Percentiles rank a stretch among this genome's conserved stretches.
Evolutionary conservation across 2,329 filamentous ascomycete genomes (phyloP).

Genomic region (Hortaea sp.): DNA sequence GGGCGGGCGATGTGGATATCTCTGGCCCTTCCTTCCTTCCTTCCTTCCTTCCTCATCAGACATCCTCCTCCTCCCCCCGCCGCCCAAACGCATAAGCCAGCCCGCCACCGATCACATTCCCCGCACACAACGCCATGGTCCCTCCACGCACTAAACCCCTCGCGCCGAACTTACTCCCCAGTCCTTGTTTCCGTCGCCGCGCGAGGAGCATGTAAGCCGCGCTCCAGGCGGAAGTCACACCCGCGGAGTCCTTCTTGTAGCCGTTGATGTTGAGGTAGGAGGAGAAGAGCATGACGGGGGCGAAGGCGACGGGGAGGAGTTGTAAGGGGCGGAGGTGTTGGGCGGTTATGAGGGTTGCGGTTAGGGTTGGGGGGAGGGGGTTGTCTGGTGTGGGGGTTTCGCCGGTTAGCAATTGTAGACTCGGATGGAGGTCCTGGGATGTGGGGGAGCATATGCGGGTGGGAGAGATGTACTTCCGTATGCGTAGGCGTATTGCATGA

Average conservation of each 20-base stretch:
- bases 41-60: no score
- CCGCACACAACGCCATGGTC: slow-evolving; percentile 41
- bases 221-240: slow-evolving; percentile 54
- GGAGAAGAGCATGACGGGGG: slow-evolving; percentile 55
- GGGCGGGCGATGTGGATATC: no score
- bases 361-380: slow-evolving; percentile 52
- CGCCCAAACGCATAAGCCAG: slow-evolving; percentile 43
- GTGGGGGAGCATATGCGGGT: neutral
- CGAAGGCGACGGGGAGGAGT: slow-evolving; percentile 55
- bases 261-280: slow-evolving; percentile 55
- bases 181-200: slow-evolving; percentile 42
- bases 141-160: slow-evolving; percentile 43
- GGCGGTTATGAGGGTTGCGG: slow-evolving; percentile 56
- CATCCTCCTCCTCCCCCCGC: slow-evolving; percentile 20
- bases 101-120: slow-evolving; percentile 42
- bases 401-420: no score
- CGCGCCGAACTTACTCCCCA: slow-evolving; percentile 39
- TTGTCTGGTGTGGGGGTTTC: no score
- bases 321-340: slow-evolving; percentile 59
- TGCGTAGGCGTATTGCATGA: slow-evolving; percentile 36
- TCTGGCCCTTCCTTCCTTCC: neutral
- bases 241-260: slow-evolving; percentile 54
- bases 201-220: slow-evolving; percentile 55
- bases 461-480: slow-evolving; percentile 39
- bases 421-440: no score